Evolutionary conservation across 805 yeast species (phyloP).

Genomic region (Torulaspora microellipsoides): DNA sequence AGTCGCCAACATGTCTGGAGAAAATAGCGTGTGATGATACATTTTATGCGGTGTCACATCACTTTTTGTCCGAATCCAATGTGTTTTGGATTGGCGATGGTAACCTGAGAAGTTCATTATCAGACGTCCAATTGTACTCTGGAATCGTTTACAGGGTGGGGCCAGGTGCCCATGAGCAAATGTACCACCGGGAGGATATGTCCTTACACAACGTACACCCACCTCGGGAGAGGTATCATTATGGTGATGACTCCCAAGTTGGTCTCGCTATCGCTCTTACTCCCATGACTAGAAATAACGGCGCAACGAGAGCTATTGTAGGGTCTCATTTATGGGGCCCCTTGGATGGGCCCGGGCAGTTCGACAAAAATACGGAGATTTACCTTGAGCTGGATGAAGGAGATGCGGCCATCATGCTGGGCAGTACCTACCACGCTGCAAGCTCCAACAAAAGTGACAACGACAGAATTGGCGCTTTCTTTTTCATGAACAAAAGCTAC

Average conservation of each 20-base stretch:
- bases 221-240: constrained; percentile 8
- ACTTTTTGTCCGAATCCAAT: constrained; percentile 17
- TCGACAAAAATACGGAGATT: constrained; percentile 20
- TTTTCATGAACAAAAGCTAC: constrained; percentile 31
- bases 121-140: constrained; percentile 25
- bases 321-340: constrained; percentile 36
- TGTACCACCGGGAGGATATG: constrained; percentile 31
- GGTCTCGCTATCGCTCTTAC: constrained; percentile 15
- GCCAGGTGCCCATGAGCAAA: constrained; percentile 30
- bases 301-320: constrained; percentile 33
- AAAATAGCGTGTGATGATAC: constrained; percentile 11
- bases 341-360: constrained; percentile 24
- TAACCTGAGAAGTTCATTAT: constrained; percentile 14
- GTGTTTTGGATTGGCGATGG: constrained; percentile 20
- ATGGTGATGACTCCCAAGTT: constrained; percentile 13
- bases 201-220: constrained; percentile 27
- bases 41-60: constrained; percentile 8
- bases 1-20: constrained; percentile 12
- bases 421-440: constrained; percentile 32
- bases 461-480: constrained; percentile 24
- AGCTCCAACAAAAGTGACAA: constrained; percentile 31
- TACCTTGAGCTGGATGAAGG: constrained; percentile 33
- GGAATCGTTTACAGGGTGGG: constrained; percentile 28
- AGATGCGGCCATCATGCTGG: constrained; percentile 33
- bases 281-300: constrained; percentile 25